phyloP scores from a whole-genome alignment of 371 early-diverging fungal genomes.

The Mucor saturninus region DNA sequence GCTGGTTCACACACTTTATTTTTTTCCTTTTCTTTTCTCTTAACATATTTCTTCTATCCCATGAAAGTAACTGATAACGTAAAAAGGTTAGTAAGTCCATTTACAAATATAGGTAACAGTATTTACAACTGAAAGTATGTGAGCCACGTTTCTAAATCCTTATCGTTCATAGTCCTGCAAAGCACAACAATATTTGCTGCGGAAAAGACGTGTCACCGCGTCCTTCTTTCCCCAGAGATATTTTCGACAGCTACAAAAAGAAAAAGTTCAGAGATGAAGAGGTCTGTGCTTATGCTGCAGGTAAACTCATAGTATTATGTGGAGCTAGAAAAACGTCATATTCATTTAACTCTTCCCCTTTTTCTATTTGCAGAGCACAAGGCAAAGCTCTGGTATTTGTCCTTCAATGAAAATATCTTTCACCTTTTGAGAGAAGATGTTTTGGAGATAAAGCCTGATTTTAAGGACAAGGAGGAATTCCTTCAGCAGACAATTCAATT shows the following conservation, averaged over 20 bases:
- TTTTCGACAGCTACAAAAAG: background rate
- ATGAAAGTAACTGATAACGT: no score
- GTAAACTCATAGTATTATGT: conserved; percentile 3
- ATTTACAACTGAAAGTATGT: conserved; percentile 2
- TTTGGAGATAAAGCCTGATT: conserved; percentile 1
- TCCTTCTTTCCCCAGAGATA: conserved; percentile 4
- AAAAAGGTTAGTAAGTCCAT: background rate
- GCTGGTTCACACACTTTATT: no score
- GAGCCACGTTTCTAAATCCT: conserved; percentile 6
- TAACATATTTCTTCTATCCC: no score
- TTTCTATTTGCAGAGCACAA: conserved; percentile 1
- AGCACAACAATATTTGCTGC: background rate
- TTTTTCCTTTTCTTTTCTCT: no score
- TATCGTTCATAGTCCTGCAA: conserved; percentile 4
- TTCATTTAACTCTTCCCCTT: conserved; percentile 3
- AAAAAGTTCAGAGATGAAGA: background rate
- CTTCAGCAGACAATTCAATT: background rate
- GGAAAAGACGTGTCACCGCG: conserved; percentile 2
- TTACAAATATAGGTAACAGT: background rate
- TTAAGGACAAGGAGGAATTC: conserved; percentile 3
- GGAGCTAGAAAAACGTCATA: conserved; percentile 3
- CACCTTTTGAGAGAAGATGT: background rate
- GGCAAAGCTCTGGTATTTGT: background rate
- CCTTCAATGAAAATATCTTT: background rate
- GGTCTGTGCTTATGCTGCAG: conserved; percentile 2